Evolutionary conservation across 2,329 filamentous ascomycete genomes (phyloP).

Genomic region (Colletotrichum chrysophilum): DNA sequence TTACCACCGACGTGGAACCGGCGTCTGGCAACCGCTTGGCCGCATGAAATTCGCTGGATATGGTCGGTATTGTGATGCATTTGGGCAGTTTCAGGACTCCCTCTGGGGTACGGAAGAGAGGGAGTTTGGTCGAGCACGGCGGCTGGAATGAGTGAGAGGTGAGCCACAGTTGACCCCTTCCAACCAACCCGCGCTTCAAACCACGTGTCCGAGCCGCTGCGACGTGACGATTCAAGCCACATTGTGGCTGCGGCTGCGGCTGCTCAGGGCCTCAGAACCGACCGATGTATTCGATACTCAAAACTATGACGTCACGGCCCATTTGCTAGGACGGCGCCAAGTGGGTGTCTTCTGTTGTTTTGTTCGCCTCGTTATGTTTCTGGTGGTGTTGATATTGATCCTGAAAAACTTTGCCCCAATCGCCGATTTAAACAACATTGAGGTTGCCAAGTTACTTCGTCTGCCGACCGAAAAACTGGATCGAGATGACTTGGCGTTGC

Average conservation of each 20-base stretch:
- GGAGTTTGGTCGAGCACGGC: neutral
- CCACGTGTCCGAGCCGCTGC: neutral
- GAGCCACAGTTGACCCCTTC: neutral
- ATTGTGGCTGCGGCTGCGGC: neutral
- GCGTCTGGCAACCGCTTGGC: slow-evolving; percentile 8
- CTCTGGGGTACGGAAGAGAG: neutral
- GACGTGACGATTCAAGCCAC: neutral
- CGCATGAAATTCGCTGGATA: slow-evolving; percentile 12
- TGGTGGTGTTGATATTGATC: neutral
- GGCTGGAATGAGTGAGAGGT: neutral
- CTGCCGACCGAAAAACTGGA: neutral
- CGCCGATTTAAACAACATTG: neutral
- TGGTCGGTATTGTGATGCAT: slow-evolving; percentile 2
- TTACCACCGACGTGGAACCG: slow-evolving; percentile 1
- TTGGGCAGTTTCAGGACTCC: slow-evolving; percentile 7
- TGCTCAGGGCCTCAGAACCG: neutral
- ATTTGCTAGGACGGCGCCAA: neutral
- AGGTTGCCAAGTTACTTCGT: neutral
- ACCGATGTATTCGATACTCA: neutral
- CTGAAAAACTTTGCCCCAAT: neutral
- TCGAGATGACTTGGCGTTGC: neutral
- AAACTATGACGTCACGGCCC: neutral
- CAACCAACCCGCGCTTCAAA: neutral
- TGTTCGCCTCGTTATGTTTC: neutral
- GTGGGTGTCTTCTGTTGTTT: neutral